Base-by-base conservation (phyloP, 441 rosid species). In the Capsella rubella region DNA sequence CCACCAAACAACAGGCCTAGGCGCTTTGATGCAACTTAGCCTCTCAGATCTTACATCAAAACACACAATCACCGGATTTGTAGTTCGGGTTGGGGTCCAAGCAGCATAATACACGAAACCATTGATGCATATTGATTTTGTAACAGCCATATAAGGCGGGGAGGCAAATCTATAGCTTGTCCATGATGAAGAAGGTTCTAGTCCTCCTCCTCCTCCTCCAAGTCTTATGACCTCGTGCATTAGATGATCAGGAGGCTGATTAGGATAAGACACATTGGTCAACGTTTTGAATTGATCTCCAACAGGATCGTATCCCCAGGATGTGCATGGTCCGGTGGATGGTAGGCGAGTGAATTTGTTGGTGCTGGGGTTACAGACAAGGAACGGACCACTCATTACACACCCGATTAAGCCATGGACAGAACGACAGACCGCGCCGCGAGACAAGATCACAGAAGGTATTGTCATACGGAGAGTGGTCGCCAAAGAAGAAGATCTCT, bases 271-370 rank as follows among this genome's bases (percentile, higher is more conserved):
- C 25, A 46, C 3, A 21, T 6, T 2, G 51, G 49, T 21, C 49
- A 67, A 67, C 10, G 28, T 18, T 54, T 67, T 67, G 52, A 53
- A 32, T 3, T 43, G 46, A 32, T 3, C 34, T 31, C 18, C 14
- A 13, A 56, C 43, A 34, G 47, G 73, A 69, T 69, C 73, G 27
- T 69, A 69, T 12, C 55, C 73, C 3, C 57, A 31, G 34, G 7
- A 16, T 43, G 45, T 57, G 65, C 1, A 14, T n/a, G 6, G 1
- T 31, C 28, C 31, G 0, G 3, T 2, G 4, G 5, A 10, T 3
- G 55, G 15, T 3, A 56, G 4, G 27, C 0, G 8, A 13, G 9
- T 0, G 46, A 9, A 2, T 21, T 45, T 4, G 1, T 14, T 7
- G 5, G 73, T 69, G 55, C 25, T 32, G 21, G 73, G 56, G 47